phyloP scores from a whole-genome alignment of 1,284 basidiomycete genomes.

The Cystobasidium slooffiae region DNA sequence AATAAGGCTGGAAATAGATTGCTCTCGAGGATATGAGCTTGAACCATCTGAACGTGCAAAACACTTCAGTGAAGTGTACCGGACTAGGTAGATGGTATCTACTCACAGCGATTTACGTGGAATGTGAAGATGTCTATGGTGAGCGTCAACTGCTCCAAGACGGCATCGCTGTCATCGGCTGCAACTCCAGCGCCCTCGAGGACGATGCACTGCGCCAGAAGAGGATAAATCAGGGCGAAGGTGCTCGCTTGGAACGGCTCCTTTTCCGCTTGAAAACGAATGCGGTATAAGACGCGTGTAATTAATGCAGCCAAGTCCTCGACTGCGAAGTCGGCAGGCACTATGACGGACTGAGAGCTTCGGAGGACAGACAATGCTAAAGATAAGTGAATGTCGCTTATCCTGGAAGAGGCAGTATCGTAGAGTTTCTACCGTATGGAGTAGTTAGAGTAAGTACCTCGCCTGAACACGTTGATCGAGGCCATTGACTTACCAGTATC shows the following conservation, averaged over 20 bases:
- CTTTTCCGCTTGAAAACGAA: conserved; percentile 82
- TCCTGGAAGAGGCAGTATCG: conserved; percentile 66
- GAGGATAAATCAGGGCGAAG: conserved; percentile 78
- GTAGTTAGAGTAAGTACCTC: not conserved
- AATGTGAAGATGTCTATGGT: conserved; percentile 83
- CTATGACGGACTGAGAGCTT: conserved; percentile 66
- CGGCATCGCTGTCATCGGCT: conserved; percentile 68
- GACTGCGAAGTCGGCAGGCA: conserved; percentile 73
- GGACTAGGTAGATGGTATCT: not conserved
- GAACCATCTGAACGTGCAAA: conserved; percentile 62
- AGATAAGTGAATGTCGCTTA: conserved; percentile 71
- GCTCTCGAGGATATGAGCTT: conserved; percentile 70
- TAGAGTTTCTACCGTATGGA: conserved; percentile 44
- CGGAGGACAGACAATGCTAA: conserved; percentile 80
- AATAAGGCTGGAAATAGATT: conserved; percentile 73
- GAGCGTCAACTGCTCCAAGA: conserved; percentile 84
- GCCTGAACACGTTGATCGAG: not conserved
- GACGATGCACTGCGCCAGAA: conserved; percentile 72
- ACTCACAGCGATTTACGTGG: conserved; percentile 81
- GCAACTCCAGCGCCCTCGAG: conserved; percentile 69
- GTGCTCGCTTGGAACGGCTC: conserved; percentile 81
- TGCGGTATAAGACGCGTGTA: conserved; percentile 81
- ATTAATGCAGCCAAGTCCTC: conserved; percentile 77
- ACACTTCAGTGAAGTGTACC: not conserved
- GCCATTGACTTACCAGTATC: conserved; percentile 67